Evolutionary conservation across 495 filamentous ascomycete genomes (phyloP), one percentile per base, ranked within the genome.

Genomic region (Daldinia grandis): DNA sequence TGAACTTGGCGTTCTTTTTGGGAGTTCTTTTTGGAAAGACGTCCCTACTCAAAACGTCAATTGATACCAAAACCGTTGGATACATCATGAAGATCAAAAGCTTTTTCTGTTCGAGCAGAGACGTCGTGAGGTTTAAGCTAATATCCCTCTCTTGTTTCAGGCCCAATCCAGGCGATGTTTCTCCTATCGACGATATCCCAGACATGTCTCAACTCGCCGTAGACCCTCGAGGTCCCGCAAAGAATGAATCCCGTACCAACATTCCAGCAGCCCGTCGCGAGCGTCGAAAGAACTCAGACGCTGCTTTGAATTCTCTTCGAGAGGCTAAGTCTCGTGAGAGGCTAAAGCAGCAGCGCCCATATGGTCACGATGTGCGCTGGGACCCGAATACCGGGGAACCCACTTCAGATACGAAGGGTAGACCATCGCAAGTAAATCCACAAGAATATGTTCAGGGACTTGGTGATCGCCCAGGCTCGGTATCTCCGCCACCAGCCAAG

Each of bases 241-340:
- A 60, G 51, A 58, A 30, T 15, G 68, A 76, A 42, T 21, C 71
- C 35, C 72, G 74, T 1, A 81, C 76, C 55, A 87, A 78, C 64
- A 86, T 87, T 62, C 84, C 84, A 15, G 76, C 77, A 65, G 81
- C 86, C 76, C 82, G 84, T 35, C 81, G 84, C 53, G 84, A 83
- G 37, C 80, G 79, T 33, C 78, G 80, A 21, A 79, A 80, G 56
- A 78, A 80, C 50, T 80, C 81, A 9, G 81, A 81, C 15, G 80
- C 77, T 0, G 78, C 76, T 14, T 15, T 62, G 24, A 74, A 67
- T 30, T 58, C 66, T 14, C 62, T 79, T 3, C 79, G 80, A 38
- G 78, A 78, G 35, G 50, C 77, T 3, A 72, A 76, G 31, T 74
- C 76, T 17, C 75, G 66, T 30, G 78, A 81, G 27, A 78, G 69